Percentiles rank a stretch among this genome's conserved stretches.
Evolutionary conservation across 129 eudicot genomes (phyloP).

Genomic region (Calendula officinalis): DNA sequence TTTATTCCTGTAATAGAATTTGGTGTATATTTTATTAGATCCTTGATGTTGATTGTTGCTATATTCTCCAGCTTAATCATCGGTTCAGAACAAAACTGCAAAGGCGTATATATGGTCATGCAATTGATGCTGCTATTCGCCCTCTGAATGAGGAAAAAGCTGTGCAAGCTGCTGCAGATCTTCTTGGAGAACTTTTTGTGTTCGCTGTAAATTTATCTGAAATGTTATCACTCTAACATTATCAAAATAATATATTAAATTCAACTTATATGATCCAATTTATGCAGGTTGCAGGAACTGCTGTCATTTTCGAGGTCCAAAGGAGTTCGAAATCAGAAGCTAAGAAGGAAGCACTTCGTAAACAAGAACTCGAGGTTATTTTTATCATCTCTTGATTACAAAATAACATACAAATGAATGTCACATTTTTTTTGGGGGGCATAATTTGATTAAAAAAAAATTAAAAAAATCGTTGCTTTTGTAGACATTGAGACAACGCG

Average conservation of each 20-base stretch:
- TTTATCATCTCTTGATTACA: neutral
- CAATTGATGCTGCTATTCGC: constrained; percentile 76
- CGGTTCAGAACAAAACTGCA: constrained; percentile 69
- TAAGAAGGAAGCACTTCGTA: constrained; percentile 75
- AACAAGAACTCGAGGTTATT: constrained; percentile 59
- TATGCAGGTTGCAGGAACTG: constrained; percentile 82
- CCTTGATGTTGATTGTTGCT: constrained; percentile 1
- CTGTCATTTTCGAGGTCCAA: constrained; percentile 80
- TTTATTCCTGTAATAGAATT: too few species aligned
- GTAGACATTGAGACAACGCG: constrained; percentile 58
- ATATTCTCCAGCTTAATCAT: constrained; percentile 64
- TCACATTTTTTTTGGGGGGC: too few species aligned
- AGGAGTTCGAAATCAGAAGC: constrained; percentile 86
- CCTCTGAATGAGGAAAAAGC: constrained; percentile 86
- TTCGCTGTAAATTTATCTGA: constrained; percentile 48
- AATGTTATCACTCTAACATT: neutral
- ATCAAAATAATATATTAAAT: neutral
- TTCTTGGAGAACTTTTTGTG: constrained; percentile 76
- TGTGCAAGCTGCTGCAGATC: constrained; percentile 91
- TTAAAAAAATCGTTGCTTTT: too few species aligned
- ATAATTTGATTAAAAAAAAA: too few species aligned
- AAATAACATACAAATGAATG: neutral
- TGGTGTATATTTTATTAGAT: too few species aligned
- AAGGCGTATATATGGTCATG: constrained; percentile 74
- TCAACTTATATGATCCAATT: neutral